phyloP scores from a whole-genome alignment of 176 grass and related monocot genomes.

The Areca catechu region DNA sequence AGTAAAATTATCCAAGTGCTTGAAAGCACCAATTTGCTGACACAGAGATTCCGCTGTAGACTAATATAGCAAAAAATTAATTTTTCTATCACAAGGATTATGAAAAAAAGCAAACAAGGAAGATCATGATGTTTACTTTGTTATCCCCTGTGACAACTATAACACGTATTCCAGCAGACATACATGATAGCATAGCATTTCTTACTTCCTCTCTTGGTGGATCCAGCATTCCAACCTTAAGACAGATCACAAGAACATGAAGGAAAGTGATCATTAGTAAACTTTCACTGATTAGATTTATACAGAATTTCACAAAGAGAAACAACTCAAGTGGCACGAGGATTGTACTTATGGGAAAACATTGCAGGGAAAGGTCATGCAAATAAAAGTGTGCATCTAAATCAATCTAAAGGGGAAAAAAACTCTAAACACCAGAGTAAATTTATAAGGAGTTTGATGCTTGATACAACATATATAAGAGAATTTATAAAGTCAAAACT shows the following conservation, averaged over 20 bases:
- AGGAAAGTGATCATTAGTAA: background rate
- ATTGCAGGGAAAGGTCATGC: too few species aligned
- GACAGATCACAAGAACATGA: conserved; percentile 13
- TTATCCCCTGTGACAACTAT: conserved; percentile 99
- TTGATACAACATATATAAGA: too few species aligned
- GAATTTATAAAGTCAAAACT: too few species aligned
- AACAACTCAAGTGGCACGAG: background rate
- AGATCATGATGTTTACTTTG: conserved; percentile 41
- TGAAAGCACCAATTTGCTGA: conserved; percentile 84
- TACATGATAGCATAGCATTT: conserved; percentile 80
- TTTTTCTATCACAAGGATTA: conserved; percentile 15
- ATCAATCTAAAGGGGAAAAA: too few species aligned
- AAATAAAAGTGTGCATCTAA: too few species aligned
- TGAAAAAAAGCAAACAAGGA: too few species aligned
- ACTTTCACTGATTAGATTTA: conserved; percentile 22
- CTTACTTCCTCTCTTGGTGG: conserved; percentile 95
- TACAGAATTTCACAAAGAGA: conserved; percentile 13
- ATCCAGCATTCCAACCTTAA: conserved; percentile 95
- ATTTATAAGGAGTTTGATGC: too few species aligned
- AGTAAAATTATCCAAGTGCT: conserved; percentile 66
- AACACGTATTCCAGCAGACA: conserved; percentile 96
- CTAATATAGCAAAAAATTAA: conserved; percentile 43
- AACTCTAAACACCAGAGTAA: too few species aligned
- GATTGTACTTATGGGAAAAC: too few species aligned
- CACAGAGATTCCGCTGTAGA: conserved; percentile 93